Percentiles rank a stretch among this genome's conserved stretches.
phyloP scores from a whole-genome alignment of 1,284 basidiomycete species.

The Leccinum fuscescens region DNA sequence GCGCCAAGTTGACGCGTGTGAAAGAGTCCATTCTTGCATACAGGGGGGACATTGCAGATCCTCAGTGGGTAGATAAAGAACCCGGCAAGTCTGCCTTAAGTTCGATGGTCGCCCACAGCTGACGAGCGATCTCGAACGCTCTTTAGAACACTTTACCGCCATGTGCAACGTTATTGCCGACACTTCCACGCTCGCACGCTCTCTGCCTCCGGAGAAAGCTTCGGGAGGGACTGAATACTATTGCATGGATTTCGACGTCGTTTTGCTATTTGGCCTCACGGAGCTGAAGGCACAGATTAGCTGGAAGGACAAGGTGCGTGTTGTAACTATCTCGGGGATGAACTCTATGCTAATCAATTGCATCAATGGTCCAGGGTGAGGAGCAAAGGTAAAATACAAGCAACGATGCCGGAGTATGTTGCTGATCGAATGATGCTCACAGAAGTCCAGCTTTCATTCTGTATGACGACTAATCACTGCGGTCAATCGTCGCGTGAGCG shows the following conservation, averaged over 20 bases:
- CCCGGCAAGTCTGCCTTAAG: slow-evolving; percentile 4
- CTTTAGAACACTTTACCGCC: slow-evolving; percentile 12
- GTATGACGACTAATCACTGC: slow-evolving; percentile 27
- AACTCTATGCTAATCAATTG: not conserved
- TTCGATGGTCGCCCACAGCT: not conserved
- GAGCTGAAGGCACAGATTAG: slow-evolving; percentile 28
- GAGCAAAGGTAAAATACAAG: slow-evolving; percentile 27
- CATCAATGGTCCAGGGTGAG: slow-evolving; percentile 21
- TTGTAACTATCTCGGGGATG: not conserved
- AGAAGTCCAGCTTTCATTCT: slow-evolving; percentile 40
- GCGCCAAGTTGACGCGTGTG: not conserved
- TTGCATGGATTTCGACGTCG: slow-evolving; percentile 12
- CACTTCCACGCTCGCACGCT: not conserved
- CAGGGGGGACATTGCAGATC: slow-evolving; percentile 7
- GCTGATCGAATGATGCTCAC: slow-evolving; percentile 2
- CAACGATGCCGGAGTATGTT: not conserved
- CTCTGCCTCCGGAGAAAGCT: not conserved
- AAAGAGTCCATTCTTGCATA: slow-evolving; percentile 13
- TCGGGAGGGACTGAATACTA: slow-evolving; percentile 13
- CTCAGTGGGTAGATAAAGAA: slow-evolving; percentile 23
- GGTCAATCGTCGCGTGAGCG: too few species aligned
- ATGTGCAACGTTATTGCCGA: slow-evolving; percentile 21
- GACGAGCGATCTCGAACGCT: not conserved
- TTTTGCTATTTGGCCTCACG: slow-evolving; percentile 27
- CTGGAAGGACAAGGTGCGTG: slow-evolving; percentile 20